Base-by-base conservation (phyloP, 768 basidiomycete genomes). In the Boletus edulis region DNA sequence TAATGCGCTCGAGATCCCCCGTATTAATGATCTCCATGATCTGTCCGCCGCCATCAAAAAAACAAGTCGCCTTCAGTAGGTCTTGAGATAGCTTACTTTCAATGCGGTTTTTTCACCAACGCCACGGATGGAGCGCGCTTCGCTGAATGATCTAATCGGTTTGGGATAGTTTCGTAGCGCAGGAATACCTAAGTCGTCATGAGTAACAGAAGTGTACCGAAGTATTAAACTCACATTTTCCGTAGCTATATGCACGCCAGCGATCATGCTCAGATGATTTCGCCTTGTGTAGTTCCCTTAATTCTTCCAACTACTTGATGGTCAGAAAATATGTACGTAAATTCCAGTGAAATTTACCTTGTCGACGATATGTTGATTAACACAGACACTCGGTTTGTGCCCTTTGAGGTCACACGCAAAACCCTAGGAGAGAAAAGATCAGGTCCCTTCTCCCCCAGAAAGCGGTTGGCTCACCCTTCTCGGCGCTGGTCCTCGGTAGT, bases 1-100 rank as follows among this genome's bases (percentile, higher is more conserved):
- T 72, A 52, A 94, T 85, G 15, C 91, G 81, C 20, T 76, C 76
- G 31, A 92, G 75, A n/a, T 78, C 73, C 0, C 91, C 91, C 0
- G 91, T 92, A 54, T 84, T 66, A 24, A 92, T 62, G 29, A 94
- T 91, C 67, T 94, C 91, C 77, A 83, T 83, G 49, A 93, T 90
- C 91, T 92, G 52, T 29, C 13, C 34, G 35, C 37, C n/a, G 6
- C 13, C 20, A 38, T 37, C 49, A n/a, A 31, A 14, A n/a, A 35
- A 40, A 20, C 1, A 24, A 37, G 8, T 29, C 29, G 29, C 13
- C 6, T 14, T 1, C 4, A n/a, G n/a, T 12, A 24, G 8, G 12
- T n/a, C 17, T 32, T 37, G 5, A 17, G 13, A 12, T 45, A 35
- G n/a, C 61, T 70, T 20, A 79, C 91, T 79, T 94, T 93, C 27